These are phyloP conservation scores for Samsoniella hepiali DNA, from an alignment of 2,329 filamentous ascomycete species.

Conservation along the genomic window DNA sequence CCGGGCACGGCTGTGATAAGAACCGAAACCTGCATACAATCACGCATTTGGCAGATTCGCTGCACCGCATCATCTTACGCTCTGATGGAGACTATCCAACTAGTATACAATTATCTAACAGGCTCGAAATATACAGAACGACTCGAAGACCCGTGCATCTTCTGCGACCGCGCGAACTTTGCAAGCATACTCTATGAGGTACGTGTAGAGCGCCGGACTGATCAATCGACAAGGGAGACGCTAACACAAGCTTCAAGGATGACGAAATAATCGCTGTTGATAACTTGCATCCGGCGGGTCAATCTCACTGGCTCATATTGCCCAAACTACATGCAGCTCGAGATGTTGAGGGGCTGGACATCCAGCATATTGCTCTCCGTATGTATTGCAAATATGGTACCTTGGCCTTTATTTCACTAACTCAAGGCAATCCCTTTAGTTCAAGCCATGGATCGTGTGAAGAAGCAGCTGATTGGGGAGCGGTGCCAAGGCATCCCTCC, in stretches of 20 bases:
- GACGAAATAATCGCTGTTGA: not conserved
- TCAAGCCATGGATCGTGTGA: not conserved
- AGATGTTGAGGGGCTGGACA: not conserved
- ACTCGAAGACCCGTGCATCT: no score
- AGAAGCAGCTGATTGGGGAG: not conserved
- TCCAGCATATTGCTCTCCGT: not conserved
- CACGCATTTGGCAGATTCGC: no score
- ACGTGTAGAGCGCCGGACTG: no score
- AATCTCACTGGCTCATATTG: constrained; percentile 2
- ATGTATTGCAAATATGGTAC: not conserved
- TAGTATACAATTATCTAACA: no score
- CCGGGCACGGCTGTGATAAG: no score
- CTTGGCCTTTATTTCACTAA: not conserved
- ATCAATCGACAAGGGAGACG: no score
- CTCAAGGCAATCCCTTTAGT: not conserved
- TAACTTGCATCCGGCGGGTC: not conserved
- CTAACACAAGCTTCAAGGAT: not conserved
- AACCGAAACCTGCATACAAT: no score
- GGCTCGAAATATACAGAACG: no score
- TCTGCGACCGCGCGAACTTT: no score
- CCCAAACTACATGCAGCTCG: not conserved
- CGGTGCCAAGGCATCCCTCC: not conserved
- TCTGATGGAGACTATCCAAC: no score
- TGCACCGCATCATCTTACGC: no score
- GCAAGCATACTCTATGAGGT: no score